Conservation (phyloP, 163 green algal genomes). For the Dunaliella salina region DNA sequence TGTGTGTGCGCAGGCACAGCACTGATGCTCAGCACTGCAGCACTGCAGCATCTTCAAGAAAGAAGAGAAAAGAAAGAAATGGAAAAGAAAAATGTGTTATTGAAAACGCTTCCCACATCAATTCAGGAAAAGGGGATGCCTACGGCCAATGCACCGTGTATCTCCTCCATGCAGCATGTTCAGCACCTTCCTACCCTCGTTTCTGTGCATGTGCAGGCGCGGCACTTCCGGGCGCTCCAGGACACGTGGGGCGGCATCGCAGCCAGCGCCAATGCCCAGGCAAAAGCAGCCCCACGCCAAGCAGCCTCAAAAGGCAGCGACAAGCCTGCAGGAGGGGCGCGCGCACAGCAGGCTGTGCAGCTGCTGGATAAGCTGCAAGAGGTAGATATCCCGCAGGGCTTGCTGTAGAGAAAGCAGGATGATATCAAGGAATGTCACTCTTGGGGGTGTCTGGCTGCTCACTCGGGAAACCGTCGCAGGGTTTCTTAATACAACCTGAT, state of each 20-base stretch:
- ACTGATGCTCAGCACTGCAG: constrained; percentile 5
- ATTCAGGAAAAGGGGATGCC: too few relatives aligned
- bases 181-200: not conserved
- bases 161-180: not conserved
- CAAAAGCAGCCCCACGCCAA: not conserved
- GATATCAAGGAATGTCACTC: too few relatives aligned
- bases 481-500: too few relatives aligned
- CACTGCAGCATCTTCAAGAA: too few relatives aligned
- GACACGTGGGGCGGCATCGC: not conserved
- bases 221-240: constrained; percentile 7
- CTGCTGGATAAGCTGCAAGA: constrained; percentile 12
- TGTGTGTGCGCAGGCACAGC: not conserved
- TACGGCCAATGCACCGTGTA: too few relatives aligned
- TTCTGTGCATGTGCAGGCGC: not conserved
- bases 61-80: too few relatives aligned
- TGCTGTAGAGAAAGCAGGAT: too few relatives aligned
- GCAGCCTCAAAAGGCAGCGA: not conserved
- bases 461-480: too few relatives aligned
- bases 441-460: too few relatives aligned
- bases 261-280: not conserved
- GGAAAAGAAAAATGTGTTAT: too few relatives aligned
- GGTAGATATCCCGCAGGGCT: not conserved
- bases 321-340: not conserved
- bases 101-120: too few relatives aligned
- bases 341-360: not conserved